Conservation (phyloP, 148 eudicot genomes). For the Camellia sinensis region DNA sequence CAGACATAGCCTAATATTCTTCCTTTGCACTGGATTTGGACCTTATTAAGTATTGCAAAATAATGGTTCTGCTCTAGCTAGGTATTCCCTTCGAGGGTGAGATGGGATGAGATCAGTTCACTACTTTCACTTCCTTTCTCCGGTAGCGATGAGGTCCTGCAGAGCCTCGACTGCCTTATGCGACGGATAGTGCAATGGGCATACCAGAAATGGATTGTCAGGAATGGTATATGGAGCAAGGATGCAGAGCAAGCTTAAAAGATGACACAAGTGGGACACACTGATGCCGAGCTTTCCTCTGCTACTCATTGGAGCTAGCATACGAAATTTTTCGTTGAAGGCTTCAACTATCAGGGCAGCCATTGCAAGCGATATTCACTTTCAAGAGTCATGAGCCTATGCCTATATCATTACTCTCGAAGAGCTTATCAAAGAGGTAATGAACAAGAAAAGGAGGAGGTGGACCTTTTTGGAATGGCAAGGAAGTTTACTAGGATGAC, state of each 20-base stretch:
- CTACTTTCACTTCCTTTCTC: neutral
- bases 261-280: no score
- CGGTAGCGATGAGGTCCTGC: neutral
- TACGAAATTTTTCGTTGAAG: neutral
- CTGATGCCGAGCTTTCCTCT: neutral
- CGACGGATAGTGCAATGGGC: neutral
- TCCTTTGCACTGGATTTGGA: no score
- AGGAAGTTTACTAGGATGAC: no score
- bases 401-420: neutral
- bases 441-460: no score
- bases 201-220: no score
- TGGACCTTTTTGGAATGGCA: no score
- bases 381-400: neutral
- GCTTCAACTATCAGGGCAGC: conserved; percentile 3
- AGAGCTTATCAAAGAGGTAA: neutral
- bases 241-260: no score
- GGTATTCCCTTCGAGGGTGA: no score
- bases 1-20: no score
- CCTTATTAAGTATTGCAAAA: no score
- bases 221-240: no score
- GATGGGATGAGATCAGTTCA: neutral
- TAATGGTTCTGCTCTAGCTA: no score
- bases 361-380: neutral
- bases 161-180: neutral
- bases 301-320: neutral